These are phyloP conservation scores for Sapria himalayana DNA, from an alignment of 345 rosid genomes.

Conservation along the genomic window DNA sequence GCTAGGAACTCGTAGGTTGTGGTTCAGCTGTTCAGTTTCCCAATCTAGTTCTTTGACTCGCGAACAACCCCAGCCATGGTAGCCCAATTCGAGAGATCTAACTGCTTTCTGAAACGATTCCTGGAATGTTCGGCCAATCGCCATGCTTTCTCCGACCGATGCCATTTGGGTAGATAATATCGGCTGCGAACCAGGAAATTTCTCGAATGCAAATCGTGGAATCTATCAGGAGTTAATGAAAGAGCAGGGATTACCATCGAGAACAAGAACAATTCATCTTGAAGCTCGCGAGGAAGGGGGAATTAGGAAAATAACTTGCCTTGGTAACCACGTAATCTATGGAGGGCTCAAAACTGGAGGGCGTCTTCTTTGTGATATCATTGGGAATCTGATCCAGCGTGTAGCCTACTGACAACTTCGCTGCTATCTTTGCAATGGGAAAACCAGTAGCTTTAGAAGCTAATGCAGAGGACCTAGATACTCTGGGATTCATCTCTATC, in stretches of 20 bases:
- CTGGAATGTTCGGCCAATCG: constrained; percentile 81
- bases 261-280: too few species aligned
- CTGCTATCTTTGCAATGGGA: constrained; percentile 98
- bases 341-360: constrained; percentile 96
- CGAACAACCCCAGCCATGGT: constrained; percentile 87
- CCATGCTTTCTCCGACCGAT: constrained; percentile 94
- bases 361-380: constrained; percentile 95
- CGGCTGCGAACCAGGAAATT: constrained; percentile 92
- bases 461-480: constrained; percentile 87
- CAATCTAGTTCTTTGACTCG: constrained; percentile 50
- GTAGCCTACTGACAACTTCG: constrained; percentile 85
- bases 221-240: constrained; percentile 21
- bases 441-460: constrained; percentile 97
- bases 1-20: constrained; percentile 72
- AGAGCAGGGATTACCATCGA: too few species aligned
- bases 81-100: constrained; percentile 67
- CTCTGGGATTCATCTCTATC: constrained; percentile 98
- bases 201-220: constrained; percentile 92
- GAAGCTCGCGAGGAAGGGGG: too few species aligned
- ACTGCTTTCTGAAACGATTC: constrained; percentile 95
- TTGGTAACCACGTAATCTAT: constrained; percentile 93
- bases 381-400: constrained; percentile 90
- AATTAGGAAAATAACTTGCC: constrained; percentile 29
- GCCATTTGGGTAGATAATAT: constrained; percentile 86
- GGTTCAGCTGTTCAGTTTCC: constrained; percentile 85